Evolutionary conservation across 2,329 filamentous ascomycete genomes (phyloP).

Genomic region (Cyphellophora europaea): DNA sequence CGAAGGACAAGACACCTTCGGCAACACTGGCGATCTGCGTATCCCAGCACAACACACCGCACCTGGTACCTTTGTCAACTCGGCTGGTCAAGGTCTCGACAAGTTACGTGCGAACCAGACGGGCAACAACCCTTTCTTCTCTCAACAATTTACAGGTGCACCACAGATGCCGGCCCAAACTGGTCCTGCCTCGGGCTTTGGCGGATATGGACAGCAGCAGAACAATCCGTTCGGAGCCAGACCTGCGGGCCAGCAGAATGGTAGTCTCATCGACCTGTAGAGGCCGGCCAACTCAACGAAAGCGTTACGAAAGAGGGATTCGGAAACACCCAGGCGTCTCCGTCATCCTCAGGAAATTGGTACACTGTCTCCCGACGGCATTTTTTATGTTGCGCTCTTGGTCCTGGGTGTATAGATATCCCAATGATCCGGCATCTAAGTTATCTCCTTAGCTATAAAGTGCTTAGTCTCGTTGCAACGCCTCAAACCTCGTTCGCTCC

Average conservation of each 20-base stretch:
- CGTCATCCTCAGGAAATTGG: background rate
- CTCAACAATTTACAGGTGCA: constrained; percentile 68
- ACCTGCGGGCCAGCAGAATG: constrained; percentile 37
- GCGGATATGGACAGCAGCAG: constrained; percentile 31
- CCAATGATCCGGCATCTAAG: no score
- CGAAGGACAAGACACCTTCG: constrained; percentile 94
- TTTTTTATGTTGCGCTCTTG: background rate
- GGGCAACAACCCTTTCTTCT: constrained; percentile 83
- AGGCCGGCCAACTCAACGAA: no score
- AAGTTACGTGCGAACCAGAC: constrained; percentile 59
- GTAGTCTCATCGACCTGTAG: constrained; percentile 55
- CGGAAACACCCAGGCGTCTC: background rate
- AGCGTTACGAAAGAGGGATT: no score
- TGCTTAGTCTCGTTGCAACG: no score
- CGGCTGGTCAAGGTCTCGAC: constrained; percentile 70
- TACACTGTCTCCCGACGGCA: background rate
- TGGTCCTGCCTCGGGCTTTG: constrained; percentile 39
- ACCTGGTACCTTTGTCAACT: constrained; percentile 93
- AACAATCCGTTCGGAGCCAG: constrained; percentile 49
- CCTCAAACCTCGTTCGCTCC: no score
- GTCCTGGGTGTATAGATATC: no score
- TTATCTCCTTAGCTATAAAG: no score
- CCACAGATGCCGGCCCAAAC: constrained; percentile 40
- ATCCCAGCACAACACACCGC: constrained; percentile 95
- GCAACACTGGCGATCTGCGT: constrained; percentile 90